Percentiles rank a stretch among this genome's conserved stretches.
phyloP scores from a whole-genome alignment of 768 basidiomycete genomes.

The Calocybe gangraenosa region DNA sequence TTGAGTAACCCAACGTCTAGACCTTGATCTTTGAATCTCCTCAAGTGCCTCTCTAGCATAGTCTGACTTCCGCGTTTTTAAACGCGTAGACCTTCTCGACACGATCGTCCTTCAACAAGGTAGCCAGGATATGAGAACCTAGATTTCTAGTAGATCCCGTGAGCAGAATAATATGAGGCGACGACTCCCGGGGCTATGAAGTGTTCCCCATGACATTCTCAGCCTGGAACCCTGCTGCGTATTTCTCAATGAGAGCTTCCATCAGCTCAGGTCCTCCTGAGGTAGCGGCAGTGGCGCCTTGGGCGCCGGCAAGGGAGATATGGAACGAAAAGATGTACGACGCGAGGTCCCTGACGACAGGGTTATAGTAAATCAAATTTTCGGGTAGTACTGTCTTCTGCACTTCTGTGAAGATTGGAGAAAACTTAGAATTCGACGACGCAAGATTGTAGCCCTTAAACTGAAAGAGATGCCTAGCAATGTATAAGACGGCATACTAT shows the following conservation, averaged over 20 bases:
- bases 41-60: constrained; percentile 14
- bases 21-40: constrained; percentile 22
- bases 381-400: constrained; percentile 22
- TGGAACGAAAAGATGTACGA: constrained; percentile 15
- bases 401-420: constrained; percentile 14
- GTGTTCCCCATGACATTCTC: neutral
- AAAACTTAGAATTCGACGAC: constrained; percentile 31
- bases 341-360: constrained; percentile 22
- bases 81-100: constrained; percentile 15
- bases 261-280: constrained; percentile 4
- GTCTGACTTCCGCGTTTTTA: constrained; percentile 14
- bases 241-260: constrained; percentile 36
- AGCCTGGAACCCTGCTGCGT: constrained; percentile 18
- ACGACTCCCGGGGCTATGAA: neutral
- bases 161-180: constrained; percentile 10
- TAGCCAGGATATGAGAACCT: constrained; percentile 16
- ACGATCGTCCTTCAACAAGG: constrained; percentile 11
- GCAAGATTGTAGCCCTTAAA: constrained; percentile 33
- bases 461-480: constrained; percentile 12
- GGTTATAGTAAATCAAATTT: constrained; percentile 25
- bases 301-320: constrained; percentile 1
- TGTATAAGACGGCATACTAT: neutral
- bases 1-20: constrained; percentile 22
- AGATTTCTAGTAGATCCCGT: constrained; percentile 21
- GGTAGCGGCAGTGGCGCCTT: neutral